Conservation (phyloP, 192 early-diverging fungal species). For the Obelidium mucronatum region DNA sequence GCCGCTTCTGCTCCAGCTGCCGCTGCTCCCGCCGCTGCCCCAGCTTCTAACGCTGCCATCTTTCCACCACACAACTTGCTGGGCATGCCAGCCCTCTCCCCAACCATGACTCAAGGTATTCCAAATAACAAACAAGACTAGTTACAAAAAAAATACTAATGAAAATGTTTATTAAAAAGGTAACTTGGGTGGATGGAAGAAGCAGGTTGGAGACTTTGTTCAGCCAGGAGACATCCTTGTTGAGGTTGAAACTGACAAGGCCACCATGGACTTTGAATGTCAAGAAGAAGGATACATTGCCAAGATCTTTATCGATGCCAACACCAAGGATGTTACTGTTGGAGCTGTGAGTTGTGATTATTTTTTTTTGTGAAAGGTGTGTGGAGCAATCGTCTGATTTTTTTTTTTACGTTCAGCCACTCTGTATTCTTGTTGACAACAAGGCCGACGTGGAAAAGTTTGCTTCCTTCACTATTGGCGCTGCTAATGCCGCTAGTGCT, state of each 20-base stretch:
- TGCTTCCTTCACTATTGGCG: slow-evolving; percentile 70
- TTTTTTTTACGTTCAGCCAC: slow-evolving; percentile 65
- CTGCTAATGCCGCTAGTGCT: slow-evolving; percentile 32
- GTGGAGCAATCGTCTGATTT: not conserved
- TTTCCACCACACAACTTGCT: slow-evolving; percentile 83
- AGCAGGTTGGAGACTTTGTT: slow-evolving; percentile 91
- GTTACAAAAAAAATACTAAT: not conserved
- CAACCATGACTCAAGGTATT: slow-evolving; percentile 92
- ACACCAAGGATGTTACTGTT: slow-evolving; percentile 87
- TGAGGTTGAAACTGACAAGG: slow-evolving; percentile 99
- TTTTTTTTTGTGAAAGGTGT: not conserved
- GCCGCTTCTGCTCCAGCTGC: slow-evolving; percentile 28
- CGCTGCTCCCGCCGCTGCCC: slow-evolving; percentile 32
- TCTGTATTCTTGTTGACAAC: slow-evolving; percentile 91
- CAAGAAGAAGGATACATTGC: slow-evolving; percentile 96
- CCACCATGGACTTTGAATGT: slow-evolving; percentile 98
- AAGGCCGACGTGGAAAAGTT: slow-evolving; percentile 88
- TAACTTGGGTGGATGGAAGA: slow-evolving; percentile 91
- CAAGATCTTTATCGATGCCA: slow-evolving; percentile 81
- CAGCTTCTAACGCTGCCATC: slow-evolving; percentile 18
- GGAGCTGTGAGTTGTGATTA: slow-evolving; percentile 59
- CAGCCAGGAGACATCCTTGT: slow-evolving; percentile 88
- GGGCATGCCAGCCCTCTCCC: slow-evolving; percentile 95
- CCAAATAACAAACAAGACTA: not conserved
- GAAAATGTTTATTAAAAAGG: slow-evolving; percentile 27